Conservation (phyloP, 2,329 filamentous ascomycete genomes). For the Cladophialophora exuberans region DNA sequence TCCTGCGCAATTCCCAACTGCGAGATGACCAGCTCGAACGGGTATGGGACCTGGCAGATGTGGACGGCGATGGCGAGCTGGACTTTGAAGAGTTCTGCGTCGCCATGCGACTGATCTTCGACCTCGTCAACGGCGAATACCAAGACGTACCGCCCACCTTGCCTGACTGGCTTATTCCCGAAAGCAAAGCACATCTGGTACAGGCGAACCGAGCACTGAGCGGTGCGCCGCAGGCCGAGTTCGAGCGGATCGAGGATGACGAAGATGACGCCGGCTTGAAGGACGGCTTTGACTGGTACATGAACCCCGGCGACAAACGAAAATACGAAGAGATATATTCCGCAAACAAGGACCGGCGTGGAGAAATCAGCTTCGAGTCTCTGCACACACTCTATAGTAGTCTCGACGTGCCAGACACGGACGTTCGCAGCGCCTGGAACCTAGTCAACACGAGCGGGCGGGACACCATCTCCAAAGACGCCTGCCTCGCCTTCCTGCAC, state of each 20-base stretch:
- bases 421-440: constrained; percentile 93
- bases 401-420: constrained; percentile 68
- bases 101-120: constrained; percentile 97
- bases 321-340: constrained; percentile 99
- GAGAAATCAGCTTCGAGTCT: constrained; percentile 61
- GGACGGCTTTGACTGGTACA: constrained; percentile 99
- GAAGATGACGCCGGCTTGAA: constrained; percentile 82
- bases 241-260: constrained; percentile 78
- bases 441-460: constrained; percentile 89
- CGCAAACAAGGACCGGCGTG: constrained; percentile 84
- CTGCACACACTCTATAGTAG: constrained; percentile 62
- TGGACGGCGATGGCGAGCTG: constrained; percentile 94
- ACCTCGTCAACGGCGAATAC: constrained; percentile 94
- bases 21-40: constrained; percentile 86
- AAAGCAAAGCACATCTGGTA: constrained; percentile 89
- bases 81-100: constrained; percentile 99
- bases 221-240: constrained; percentile 66
- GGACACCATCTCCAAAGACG: constrained; percentile 88
- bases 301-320: constrained; percentile 84
- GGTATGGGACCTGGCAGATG: constrained; percentile 96
- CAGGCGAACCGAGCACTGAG: constrained; percentile 80
- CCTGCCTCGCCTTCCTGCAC: constrained; percentile 90
- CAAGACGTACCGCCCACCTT: constrained; percentile 81
- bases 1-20: constrained; percentile 73
- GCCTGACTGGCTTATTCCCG: constrained; percentile 95